phyloP scores from a whole-genome alignment of 192 early-diverging fungal species.

The Coemansia sp. region DNA sequence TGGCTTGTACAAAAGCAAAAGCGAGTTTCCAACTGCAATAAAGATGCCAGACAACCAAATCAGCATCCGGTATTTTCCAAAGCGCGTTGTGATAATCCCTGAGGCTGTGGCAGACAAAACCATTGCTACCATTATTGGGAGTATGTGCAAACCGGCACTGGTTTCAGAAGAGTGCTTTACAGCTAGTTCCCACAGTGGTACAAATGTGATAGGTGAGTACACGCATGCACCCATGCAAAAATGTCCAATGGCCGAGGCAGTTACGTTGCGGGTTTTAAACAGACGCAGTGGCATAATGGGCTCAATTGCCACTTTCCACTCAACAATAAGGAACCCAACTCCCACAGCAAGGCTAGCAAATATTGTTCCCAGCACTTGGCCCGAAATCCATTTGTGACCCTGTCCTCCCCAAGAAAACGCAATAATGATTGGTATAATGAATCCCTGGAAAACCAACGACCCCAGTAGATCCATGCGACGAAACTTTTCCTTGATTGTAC shows the following conservation, averaged over 20 bases:
- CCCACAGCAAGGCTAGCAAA: slow-evolving; percentile 31
- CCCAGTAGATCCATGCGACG: slow-evolving; percentile 69
- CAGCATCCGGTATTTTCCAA: slow-evolving; percentile 61
- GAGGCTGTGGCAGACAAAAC: slow-evolving; percentile 65
- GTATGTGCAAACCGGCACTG: slow-evolving; percentile 65
- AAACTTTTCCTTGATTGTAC: slow-evolving; percentile 54
- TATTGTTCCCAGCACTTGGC: slow-evolving; percentile 63
- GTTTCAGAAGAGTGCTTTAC: slow-evolving; percentile 60
- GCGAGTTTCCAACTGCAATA: slow-evolving; percentile 61
- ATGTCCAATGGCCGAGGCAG: slow-evolving; percentile 28
- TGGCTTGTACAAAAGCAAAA: slow-evolving; percentile 59
- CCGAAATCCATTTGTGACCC: slow-evolving; percentile 68
- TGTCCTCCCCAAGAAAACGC: slow-evolving; percentile 79
- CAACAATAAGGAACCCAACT: slow-evolving; percentile 52
- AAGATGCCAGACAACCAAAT: slow-evolving; percentile 66
- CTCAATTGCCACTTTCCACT: slow-evolving; percentile 65
- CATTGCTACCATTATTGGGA: slow-evolving; percentile 72
- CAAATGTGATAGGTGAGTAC: slow-evolving; percentile 64
- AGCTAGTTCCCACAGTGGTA: slow-evolving; percentile 64
- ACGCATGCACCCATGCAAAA: slow-evolving; percentile 47
- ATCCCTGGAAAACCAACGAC: slow-evolving; percentile 53
- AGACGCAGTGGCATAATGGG: slow-evolving; percentile 59
- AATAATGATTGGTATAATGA: slow-evolving; percentile 65
- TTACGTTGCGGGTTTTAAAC: slow-evolving; percentile 54
- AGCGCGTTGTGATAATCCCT: slow-evolving; percentile 59